Evolutionary conservation across 2,329 filamentous ascomycete species (phyloP).

Genomic region (Cryoendolithus antarcticus): DNA sequence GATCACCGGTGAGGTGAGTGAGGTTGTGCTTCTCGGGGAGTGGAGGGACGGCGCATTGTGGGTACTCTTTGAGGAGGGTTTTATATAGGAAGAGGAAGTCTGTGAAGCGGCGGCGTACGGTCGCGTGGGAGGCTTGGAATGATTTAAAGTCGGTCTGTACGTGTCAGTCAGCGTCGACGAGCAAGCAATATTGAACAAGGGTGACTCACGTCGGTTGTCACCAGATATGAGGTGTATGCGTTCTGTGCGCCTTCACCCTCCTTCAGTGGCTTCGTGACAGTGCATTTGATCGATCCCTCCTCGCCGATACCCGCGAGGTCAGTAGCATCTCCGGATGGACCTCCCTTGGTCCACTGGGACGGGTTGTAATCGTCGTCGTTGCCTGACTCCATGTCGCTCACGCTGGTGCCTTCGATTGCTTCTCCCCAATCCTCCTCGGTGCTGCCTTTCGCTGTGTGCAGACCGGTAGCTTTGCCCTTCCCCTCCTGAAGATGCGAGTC

Average conservation of each 20-base stretch:
- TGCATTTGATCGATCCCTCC: slow-evolving; percentile 68
- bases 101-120: slow-evolving; percentile 82
- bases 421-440: too few species aligned
- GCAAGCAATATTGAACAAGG: not conserved
- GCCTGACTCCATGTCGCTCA: slow-evolving; percentile 18
- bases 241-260: slow-evolving; percentile 96
- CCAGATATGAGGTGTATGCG: slow-evolving; percentile 87
- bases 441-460: too few species aligned
- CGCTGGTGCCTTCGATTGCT: too few species aligned
- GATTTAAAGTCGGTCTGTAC: slow-evolving; percentile 80
- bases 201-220: slow-evolving; percentile 64
- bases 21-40: slow-evolving; percentile 98
- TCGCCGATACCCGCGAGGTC: slow-evolving; percentile 54
- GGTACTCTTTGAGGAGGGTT: slow-evolving; percentile 73
- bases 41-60: slow-evolving; percentile 83
- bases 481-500: too few species aligned
- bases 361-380: slow-evolving; percentile 60
- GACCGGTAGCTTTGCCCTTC: too few species aligned
- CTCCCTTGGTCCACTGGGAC: slow-evolving; percentile 56
- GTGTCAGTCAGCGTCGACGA: not conserved
- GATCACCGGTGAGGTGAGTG: slow-evolving; percentile 93
- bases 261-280: slow-evolving; percentile 72
- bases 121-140: slow-evolving; percentile 70
- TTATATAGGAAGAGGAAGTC: slow-evolving; percentile 97
- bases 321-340: slow-evolving; percentile 39